Evolutionary conservation across 495 filamentous ascomycete species (phyloP).

Genomic region (Neurospora sp.): DNA sequence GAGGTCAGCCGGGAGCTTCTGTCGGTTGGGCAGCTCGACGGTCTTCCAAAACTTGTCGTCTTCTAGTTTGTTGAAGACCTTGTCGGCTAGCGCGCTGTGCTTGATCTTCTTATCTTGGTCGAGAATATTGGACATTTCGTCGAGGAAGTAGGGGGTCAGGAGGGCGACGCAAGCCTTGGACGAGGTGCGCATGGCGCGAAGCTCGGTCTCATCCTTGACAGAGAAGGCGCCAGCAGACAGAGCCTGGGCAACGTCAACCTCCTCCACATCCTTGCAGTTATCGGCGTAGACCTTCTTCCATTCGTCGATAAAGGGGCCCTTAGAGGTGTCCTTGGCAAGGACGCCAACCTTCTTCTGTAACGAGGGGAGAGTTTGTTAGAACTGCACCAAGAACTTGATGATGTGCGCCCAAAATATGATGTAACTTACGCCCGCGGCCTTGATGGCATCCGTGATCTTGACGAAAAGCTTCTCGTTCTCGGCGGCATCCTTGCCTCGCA

Average conservation of each 20-base stretch:
- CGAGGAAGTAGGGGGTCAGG: conserved; percentile 89
- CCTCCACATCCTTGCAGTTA: conserved; percentile 72
- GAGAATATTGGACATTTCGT: conserved; percentile 91
- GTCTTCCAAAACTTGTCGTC: conserved; percentile 86
- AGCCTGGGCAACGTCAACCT: conserved; percentile 75
- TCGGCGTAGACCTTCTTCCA: conserved; percentile 78
- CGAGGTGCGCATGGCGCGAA: conserved; percentile 87
- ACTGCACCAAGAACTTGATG: not conserved
- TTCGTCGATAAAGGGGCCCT: conserved; percentile 87
- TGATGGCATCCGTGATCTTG: conserved; percentile 75
- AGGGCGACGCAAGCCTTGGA: conserved; percentile 86
- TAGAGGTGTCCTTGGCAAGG: conserved; percentile 69
- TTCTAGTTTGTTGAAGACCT: conserved; percentile 82
- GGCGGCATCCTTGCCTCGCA: conserved; percentile 80
- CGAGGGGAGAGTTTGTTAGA: conserved; percentile 6
- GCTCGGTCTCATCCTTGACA: conserved; percentile 92
- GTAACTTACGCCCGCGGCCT: conserved; percentile 68
- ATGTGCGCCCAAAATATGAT: not conserved
- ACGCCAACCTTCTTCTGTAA: conserved; percentile 78
- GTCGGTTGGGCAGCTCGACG: conserved; percentile 52
- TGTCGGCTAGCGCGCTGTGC: conserved; percentile 70
- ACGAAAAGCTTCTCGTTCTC: conserved; percentile 80
- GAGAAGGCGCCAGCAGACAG: conserved; percentile 77
- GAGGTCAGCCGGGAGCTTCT: conserved; percentile 76
- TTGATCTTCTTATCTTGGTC: conserved; percentile 95